Evolutionary conservation across 257 asterid species (phyloP), one percentile per base, ranked within the genome.

Genomic region (Solanum rostratum): DNA sequence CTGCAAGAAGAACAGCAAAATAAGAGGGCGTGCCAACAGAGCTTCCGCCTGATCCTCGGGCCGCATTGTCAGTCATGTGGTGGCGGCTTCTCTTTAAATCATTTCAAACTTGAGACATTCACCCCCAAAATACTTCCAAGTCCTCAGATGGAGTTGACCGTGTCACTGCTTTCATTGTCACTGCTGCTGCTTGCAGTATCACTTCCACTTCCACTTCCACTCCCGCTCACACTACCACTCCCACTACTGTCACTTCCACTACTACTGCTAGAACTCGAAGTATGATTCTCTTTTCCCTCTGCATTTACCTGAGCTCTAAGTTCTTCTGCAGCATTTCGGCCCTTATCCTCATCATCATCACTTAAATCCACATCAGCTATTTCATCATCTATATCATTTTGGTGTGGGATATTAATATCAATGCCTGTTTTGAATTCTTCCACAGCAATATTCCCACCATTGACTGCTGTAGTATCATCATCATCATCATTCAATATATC

Each of bases 291-390:
- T 84, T 84, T 94, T 86, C 86, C 88, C 37, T 92, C 97, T 74
- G 87, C 89, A 55, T 85, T 88, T 29, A 93, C 94, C 90, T 93
- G 97, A 10, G 95, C 97, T 90, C 94, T 88, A 81, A 97, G 97
- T 19, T 91, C 98, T 92, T 97, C 98, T 10, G 98, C 99, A 78
- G 99, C 99, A 88, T 90, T 95, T 10, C 85, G 92, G n/a, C 96
- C 95, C 83, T 93, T 91, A 50, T 88, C 93, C 3, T 87, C 96
- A 84, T 92, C 97, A 63, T 92, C 98, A 62, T 94, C 98, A 62
- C 97, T 95, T 3, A 84, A 93, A 88, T 91, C 98, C 30, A 96
- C 96, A 84, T 95, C 96, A 55, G 98, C 99, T 84, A 92, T 93
- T 91, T 97, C 99, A 74, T 95, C 98, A 53, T 97, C 98, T 3